Evolutionary conservation across 2,329 filamentous ascomycete species (phyloP), one percentile per base, ranked within the genome.

Genomic region (Trichothecium sympodiale): DNA sequence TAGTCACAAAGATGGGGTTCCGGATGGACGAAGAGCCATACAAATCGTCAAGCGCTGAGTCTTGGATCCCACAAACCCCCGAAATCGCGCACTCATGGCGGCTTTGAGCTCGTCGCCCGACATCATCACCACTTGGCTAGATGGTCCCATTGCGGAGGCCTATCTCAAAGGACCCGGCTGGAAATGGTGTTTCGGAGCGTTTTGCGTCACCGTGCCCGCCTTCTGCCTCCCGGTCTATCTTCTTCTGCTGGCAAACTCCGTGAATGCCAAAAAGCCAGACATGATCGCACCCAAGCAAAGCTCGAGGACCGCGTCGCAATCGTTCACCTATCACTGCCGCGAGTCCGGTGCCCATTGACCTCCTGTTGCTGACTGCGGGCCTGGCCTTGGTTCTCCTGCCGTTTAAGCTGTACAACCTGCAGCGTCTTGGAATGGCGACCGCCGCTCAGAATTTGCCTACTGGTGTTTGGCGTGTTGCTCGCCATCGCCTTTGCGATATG

Each of bases 11-110:
- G n/a, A n/a, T n/a, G n/a, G n/a, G n/a, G n/a, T n/a, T n/a, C n/a
- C n/a, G n/a, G n/a, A n/a, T n/a, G n/a, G n/a, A n/a, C n/a, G n/a
- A n/a, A n/a, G n/a, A n/a, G n/a, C n/a, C 31, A 34, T 66, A 31
- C 82, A 79, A 45, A 67, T 69, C 23, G 57, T 81, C n/a, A 69
- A 69, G 39, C 69, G 84, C 16, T 76, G 83, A 47, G 71, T 80
- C 40, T 74, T 79, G 16, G 80, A 84, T 45, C 80, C 77, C 1
- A 77, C 79, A 1, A 66, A 67, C 15, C 59, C 84, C 29, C 66
- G 71, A 40, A 80, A 82, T 46, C 67, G 80, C 18, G 52, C 46
- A 13, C 60, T 80, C 31, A 65, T 76, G 36, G 20, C 29, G 5
- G 35, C 34, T 8, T 29, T 37, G 15, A 17, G 34, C 10, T 23